phyloP scores from a whole-genome alignment of 768 basidiomycete species.

The Podaxis pistillaris region DNA sequence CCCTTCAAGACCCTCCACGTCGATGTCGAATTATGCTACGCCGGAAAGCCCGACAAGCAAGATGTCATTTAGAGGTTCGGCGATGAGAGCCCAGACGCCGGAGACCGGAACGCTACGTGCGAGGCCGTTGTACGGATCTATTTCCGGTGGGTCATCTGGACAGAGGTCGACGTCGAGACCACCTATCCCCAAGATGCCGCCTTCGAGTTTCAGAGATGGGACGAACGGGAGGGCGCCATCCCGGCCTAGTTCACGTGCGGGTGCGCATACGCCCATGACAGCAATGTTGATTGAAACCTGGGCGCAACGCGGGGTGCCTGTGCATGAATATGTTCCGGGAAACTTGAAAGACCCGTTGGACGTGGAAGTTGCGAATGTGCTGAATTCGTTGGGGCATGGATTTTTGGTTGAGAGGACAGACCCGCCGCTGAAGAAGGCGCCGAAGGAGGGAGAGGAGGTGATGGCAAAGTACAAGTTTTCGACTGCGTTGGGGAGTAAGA shows the following conservation, averaged over 20 bases:
- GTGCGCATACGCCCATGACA: slow-evolving; percentile 58
- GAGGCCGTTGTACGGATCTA: slow-evolving; percentile 56
- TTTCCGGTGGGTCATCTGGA: slow-evolving; percentile 45
- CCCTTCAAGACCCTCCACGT: slow-evolving; percentile 57
- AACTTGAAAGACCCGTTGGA: slow-evolving; percentile 82
- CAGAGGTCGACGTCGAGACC: slow-evolving; percentile 40
- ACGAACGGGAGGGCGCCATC: slow-evolving; percentile 56
- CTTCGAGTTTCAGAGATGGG: slow-evolving; percentile 74
- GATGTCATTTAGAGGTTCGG: slow-evolving; percentile 11
- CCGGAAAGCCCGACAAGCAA: slow-evolving; percentile 17
- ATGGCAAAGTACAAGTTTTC: slow-evolving; percentile 84
- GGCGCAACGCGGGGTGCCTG: slow-evolving; percentile 27
- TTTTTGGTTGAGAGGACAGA: slow-evolving; percentile 79
- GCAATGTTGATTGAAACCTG: slow-evolving; percentile 26
- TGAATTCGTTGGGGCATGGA: slow-evolving; percentile 76
- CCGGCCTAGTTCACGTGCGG: slow-evolving; percentile 63
- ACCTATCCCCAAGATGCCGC: slow-evolving; percentile 49
- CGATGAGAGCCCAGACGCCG: slow-evolving; percentile 57
- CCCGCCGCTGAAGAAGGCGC: slow-evolving; percentile 62
- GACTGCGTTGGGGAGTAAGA: slow-evolving; percentile 68
- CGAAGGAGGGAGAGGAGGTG: slow-evolving; percentile 75
- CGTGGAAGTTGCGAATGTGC: slow-evolving; percentile 69
- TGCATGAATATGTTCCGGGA: slow-evolving; percentile 62
- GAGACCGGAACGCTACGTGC: slow-evolving; percentile 51
- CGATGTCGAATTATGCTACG: slow-evolving; percentile 11